A percentile compares a stretch with the other conserved stretches of the same genome.
These are phyloP conservation scores for Fusarium bactridioides DNA, from an alignment of 2,329 filamentous ascomycete genomes.

Conservation along the genomic window DNA sequence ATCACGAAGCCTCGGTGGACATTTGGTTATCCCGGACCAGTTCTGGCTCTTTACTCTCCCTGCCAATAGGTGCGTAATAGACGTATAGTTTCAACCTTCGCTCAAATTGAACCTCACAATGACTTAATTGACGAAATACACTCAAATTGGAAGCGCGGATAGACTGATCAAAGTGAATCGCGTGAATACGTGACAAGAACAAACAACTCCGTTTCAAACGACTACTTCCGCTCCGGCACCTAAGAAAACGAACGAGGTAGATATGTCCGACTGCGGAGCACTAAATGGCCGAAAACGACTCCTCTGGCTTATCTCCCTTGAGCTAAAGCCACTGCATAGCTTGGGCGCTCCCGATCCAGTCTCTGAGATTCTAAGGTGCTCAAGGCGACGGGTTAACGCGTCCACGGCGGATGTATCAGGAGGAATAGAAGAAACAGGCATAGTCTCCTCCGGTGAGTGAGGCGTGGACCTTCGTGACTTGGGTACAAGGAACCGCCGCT, in stretches of 20 bases:
- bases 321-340: background rate
- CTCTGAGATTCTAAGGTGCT: background rate
- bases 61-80: background rate
- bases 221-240: background rate
- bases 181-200: background rate
- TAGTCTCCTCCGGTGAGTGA: background rate
- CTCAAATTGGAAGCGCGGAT: background rate
- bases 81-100: background rate
- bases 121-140: background rate
- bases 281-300: background rate
- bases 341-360: background rate
- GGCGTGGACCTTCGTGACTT: background rate
- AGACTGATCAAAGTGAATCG: background rate
- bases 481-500: background rate
- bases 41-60: background rate
- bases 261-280: background rate
- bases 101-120: background rate
- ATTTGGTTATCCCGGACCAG: background rate
- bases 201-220: background rate
- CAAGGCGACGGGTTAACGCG: background rate
- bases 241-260: background rate
- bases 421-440: background rate
- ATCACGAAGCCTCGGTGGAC: background rate
- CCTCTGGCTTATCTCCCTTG: background rate
- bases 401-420: background rate